phyloP scores from a whole-genome alignment of 164 flowering plant genomes.

The Stephania yunnanensis region DNA sequence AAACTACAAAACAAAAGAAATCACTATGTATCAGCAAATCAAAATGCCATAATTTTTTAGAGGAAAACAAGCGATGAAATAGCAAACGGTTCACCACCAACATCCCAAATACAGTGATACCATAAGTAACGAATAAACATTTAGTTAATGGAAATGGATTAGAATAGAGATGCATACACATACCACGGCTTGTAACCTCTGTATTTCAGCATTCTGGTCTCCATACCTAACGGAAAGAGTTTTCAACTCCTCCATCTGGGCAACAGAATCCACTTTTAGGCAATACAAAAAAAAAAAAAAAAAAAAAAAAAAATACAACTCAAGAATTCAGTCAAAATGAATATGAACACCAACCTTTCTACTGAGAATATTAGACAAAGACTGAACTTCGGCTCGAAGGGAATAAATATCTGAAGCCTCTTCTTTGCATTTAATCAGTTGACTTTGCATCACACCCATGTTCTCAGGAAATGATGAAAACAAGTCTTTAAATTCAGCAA shows the following conservation, averaged over 20 bases:
- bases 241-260: constrained; percentile 61
- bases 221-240: constrained; percentile 44
- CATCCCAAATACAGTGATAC: background rate
- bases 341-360: constrained; percentile 55
- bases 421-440: constrained; percentile 66
- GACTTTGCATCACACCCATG: constrained; percentile 72
- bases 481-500: constrained; percentile 68
- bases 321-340: background rate
- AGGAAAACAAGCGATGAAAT: background rate
- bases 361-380: constrained; percentile 51
- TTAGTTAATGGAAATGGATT: background rate
- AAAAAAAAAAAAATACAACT: background rate
- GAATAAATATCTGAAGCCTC: constrained; percentile 71
- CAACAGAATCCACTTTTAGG: constrained; percentile 10
- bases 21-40: background rate
- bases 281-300: background rate
- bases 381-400: constrained; percentile 76
- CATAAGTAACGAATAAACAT: background rate
- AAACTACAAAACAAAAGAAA: too few species aligned
- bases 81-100: background rate
- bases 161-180: constrained; percentile 10
- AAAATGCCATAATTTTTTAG: background rate
- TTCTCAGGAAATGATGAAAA: constrained; percentile 80
- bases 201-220: constrained; percentile 54
- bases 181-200: constrained; percentile 65